These are phyloP conservation scores for Stylonectria norvegica DNA, from an alignment of 2,329 filamentous ascomycete species.

Conservation along the genomic window DNA sequence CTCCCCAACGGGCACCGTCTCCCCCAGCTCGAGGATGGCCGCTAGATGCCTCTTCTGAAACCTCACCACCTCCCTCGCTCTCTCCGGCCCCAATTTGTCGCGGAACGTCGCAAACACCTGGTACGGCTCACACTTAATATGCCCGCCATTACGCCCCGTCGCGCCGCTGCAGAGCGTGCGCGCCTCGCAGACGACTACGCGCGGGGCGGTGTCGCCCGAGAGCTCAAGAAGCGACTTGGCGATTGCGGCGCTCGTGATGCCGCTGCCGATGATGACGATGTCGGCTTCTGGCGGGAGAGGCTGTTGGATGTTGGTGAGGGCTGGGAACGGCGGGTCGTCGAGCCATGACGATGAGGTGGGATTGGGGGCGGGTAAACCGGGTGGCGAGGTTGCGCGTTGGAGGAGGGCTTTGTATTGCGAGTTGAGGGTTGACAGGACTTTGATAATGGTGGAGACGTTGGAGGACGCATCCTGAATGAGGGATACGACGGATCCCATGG, in stretches of 20 bases:
- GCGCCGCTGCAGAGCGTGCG: conserved; percentile 48
- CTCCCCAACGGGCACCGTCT: conserved; percentile 35
- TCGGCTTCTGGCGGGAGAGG: conserved; percentile 40
- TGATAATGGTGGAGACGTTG: conserved; percentile 23
- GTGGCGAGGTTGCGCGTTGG: conserved; percentile 29
- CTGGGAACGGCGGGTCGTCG: conserved; percentile 40
- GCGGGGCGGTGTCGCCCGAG: conserved; percentile 5
- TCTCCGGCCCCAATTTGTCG: conserved; percentile 28
- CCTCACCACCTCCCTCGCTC: conserved; percentile 39
- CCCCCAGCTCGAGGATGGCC: conserved; percentile 38
- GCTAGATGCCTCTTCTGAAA: conserved; percentile 44
- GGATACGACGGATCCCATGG: conserved; percentile 36
- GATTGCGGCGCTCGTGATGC: conserved; percentile 45
- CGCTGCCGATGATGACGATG: conserved; percentile 52
- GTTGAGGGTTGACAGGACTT: conserved; percentile 26
- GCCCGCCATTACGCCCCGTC: conserved; percentile 52
- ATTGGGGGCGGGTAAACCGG: conserved; percentile 40
- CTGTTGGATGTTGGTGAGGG: conserved; percentile 34
- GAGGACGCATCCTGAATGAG: conserved; percentile 20
- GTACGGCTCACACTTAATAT: conserved; percentile 46
- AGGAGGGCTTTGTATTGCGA: conserved; percentile 28
- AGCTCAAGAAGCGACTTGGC: conserved; percentile 29
- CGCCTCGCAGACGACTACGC: conserved; percentile 49
- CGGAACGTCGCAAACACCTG: conserved; percentile 38
- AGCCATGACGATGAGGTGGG: conserved; percentile 48